Evolutionary conservation across 306 rosid species (phyloP).

Genomic region (Cicer cuneatum): DNA sequence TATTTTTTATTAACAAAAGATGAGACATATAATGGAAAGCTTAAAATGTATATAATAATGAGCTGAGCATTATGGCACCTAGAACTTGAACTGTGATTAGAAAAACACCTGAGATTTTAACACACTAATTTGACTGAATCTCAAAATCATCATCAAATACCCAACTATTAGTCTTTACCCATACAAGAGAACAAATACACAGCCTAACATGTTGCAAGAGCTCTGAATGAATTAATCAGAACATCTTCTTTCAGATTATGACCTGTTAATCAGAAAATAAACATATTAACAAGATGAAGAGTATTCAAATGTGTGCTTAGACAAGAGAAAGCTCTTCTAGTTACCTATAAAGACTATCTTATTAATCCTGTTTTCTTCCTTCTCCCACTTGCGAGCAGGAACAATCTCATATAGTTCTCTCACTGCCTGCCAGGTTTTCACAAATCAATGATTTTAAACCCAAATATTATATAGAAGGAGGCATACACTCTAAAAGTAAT

Average conservation of each 20-base stretch:
- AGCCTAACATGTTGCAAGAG: constrained; percentile 41
- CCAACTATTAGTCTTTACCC: constrained; percentile 7
- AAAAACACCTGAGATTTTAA: not conserved
- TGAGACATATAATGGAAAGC: not conserved
- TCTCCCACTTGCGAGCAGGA: constrained; percentile 81
- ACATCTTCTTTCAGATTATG: constrained; percentile 62
- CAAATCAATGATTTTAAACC: not conserved
- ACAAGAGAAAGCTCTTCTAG: not conserved
- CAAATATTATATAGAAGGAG: not conserved
- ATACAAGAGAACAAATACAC: constrained; percentile 11
- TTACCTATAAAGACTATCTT: constrained; percentile 93
- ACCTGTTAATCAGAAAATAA: constrained; percentile 46
- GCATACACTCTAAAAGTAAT: not conserved
- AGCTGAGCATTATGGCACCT: not conserved
- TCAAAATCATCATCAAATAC: constrained; percentile 29
- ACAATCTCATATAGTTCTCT: constrained; percentile 85
- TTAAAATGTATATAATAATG: not conserved
- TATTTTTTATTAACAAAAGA: too few relatives aligned
- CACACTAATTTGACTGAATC: constrained; percentile 27
- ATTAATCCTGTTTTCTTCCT: constrained; percentile 68
- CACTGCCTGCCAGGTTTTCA: constrained; percentile 73
- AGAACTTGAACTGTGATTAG: not conserved
- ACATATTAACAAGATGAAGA: constrained; percentile 24
- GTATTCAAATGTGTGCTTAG: constrained; percentile 14
- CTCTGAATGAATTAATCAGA: constrained; percentile 50